These are phyloP conservation scores for Lactarius vividus DNA, from an alignment of 768 basidiomycete genomes.

Conservation along the genomic window DNA sequence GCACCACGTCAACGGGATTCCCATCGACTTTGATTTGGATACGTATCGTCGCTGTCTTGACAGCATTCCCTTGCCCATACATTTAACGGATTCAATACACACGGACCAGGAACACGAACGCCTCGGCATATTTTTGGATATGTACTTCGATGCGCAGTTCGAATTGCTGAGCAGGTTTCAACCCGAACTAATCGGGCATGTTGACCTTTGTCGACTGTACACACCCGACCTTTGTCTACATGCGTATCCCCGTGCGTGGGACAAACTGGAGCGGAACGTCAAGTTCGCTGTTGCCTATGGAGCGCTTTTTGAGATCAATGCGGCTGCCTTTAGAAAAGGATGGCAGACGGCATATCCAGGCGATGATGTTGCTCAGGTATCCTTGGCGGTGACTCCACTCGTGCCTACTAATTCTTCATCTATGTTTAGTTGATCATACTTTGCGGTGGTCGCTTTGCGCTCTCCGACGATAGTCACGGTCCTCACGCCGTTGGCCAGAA, in stretches of 20 bases:
- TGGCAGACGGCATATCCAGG: slow-evolving; percentile 88
- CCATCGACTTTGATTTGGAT: slow-evolving; percentile 86
- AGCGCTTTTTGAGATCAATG: slow-evolving; percentile 90
- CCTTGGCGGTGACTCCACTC: slow-evolving; percentile 31
- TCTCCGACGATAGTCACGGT: slow-evolving; percentile 97
- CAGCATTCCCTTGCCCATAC: slow-evolving; percentile 35
- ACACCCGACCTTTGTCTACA: slow-evolving; percentile 55
- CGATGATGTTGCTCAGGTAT: slow-evolving; percentile 69
- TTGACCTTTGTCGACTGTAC: slow-evolving; percentile 91
- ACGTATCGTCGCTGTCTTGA: slow-evolving; percentile 65
- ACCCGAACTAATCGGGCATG: slow-evolving; percentile 90
- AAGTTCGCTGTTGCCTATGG: slow-evolving; percentile 71
- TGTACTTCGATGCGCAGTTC: slow-evolving; percentile 87
- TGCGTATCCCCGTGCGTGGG: slow-evolving; percentile 58
- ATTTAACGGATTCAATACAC: slow-evolving; percentile 32
- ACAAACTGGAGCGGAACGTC: slow-evolving; percentile 73
- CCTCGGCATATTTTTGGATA: slow-evolving; percentile 50
- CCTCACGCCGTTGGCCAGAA: slow-evolving; percentile 85
- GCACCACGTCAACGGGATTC: slow-evolving; percentile 83
- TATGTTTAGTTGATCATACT: slow-evolving; percentile 61
- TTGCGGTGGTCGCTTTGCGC: slow-evolving; percentile 67
- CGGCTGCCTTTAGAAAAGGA: slow-evolving; percentile 88
- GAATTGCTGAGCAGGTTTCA: slow-evolving; percentile 63
- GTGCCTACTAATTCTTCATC: neutral
- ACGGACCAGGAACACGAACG: slow-evolving; percentile 30